Evolutionary conservation across 371 early-diverging fungal genomes (phyloP), one percentile per base, ranked within the genome.

Genomic region (Apophysomyces trapeziformis): DNA sequence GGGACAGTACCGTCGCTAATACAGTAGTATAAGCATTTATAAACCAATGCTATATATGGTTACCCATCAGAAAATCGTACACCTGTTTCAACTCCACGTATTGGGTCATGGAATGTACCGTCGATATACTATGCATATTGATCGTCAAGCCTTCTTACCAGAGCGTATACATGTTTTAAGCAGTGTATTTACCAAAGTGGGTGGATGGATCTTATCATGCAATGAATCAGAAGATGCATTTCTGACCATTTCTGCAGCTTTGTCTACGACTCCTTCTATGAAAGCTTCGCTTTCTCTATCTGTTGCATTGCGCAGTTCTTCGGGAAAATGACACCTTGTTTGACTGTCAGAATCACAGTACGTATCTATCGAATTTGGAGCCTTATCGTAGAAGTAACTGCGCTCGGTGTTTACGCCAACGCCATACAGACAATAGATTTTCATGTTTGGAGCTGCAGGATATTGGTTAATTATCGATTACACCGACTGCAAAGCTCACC

Each of bases 1-100:
- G 96, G 96, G 0, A 97, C 97, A 0, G 97, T 96, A 32, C 95
- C 96, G 76, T 98, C 97, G 11, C 98, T 94, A 60, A 70, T 26
- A 26, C 62, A 32, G 54, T 7, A 58, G 12, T 13, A 50, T 58
- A 16, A 41, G n/a, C 26, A 46, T 18, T 32, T 8, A 3, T 14
- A 9, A 45, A 14, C 5, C 26, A 16, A 47, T 18, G 32, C 44
- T 44, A n/a, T 43, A n/a, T 11, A 21, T 54, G 2, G 68, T 77
- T 77, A 83, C 84, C 85, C 85, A 63, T 86, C 79, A 7, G 78
- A 71, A 63, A 76, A 78, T 7, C 86, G 77, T 7, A 88, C 78
- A 6, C 90, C 89, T 11, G 84, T 85, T 56, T 85, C 84, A 38
- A 85, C 68, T 13, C 76, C 71, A 36, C 74, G 63, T 14, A 71